phyloP scores from a whole-genome alignment of 345 rosid species.

The Gossypium raimondii region DNA sequence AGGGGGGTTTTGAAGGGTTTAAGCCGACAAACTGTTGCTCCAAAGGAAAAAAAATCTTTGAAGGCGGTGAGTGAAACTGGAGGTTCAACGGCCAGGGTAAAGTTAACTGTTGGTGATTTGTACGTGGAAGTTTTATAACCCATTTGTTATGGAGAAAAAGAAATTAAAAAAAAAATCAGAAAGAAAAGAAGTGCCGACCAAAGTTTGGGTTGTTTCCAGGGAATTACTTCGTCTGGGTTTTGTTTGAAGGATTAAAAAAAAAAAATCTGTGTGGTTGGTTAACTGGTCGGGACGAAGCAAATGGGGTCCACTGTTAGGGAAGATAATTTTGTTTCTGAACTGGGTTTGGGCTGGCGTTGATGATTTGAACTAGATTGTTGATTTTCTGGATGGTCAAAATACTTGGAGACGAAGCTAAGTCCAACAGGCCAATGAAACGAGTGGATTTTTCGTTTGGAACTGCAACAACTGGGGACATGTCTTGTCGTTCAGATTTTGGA shows the following conservation, averaged over 20 bases:
- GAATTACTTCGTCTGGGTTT: constrained; percentile 9
- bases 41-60: constrained; percentile 31
- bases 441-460: not conserved
- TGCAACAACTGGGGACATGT: not conserved
- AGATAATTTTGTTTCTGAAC: constrained; percentile 20
- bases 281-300: not conserved
- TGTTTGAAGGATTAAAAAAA: not conserved
- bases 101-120: not conserved
- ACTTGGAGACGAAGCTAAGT: constrained; percentile 33
- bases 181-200: not conserved
- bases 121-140: not conserved
- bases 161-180: not conserved
- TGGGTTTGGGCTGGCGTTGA: too few relatives aligned
- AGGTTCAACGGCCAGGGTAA: constrained; percentile 12
- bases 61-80: constrained; percentile 39
- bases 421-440: constrained; percentile 15
- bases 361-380: not conserved
- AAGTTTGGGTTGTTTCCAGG: constrained; percentile 7
- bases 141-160: not conserved
- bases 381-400: constrained; percentile 12
- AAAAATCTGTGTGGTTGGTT: not conserved
- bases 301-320: constrained; percentile 1
- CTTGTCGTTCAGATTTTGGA: not conserved
- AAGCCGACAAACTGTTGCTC: constrained; percentile 47
- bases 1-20: constrained; percentile 15